Percentiles rank a stretch among this genome's conserved stretches.
Conservation (phyloP, 139 green algal species). For the Limnomonas spitsbergensis region DNA sequence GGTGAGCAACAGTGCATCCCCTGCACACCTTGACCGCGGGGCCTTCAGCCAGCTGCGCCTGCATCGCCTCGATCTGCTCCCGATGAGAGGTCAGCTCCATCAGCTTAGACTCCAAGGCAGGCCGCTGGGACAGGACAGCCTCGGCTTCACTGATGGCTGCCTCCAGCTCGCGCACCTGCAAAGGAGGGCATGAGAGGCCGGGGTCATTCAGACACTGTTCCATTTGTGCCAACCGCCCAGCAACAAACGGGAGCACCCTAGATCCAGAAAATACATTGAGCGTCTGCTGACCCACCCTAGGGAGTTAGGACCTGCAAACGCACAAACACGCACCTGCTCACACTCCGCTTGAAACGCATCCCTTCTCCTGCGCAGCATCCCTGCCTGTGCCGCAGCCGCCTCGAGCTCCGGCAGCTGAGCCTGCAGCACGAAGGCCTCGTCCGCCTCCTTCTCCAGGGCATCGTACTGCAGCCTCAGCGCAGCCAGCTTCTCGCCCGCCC, state of each 20-base stretch:
- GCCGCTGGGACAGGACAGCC: neutral
- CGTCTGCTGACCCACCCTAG: no score
- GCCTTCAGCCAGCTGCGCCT: neutral
- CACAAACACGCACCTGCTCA: conserved; percentile 2
- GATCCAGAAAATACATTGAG: no score
- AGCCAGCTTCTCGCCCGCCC: neutral
- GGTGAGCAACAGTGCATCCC: no score
- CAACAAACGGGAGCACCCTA: no score
- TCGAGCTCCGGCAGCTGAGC: conserved; percentile 9
- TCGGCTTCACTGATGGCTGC: neutral
- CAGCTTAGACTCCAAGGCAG: conserved; percentile 9
- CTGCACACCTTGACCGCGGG: neutral
- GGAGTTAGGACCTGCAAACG: no score
- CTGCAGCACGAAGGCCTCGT: conserved; percentile 10
- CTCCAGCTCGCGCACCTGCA: neutral
- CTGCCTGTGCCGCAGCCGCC: neutral
- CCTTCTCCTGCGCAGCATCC: neutral
- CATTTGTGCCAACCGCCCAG: no score
- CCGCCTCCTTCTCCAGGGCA: conserved; percentile 7
- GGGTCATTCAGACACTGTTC: no score
- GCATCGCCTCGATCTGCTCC: neutral
- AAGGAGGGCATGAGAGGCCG: no score
- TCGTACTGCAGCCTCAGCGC: conserved; percentile 7
- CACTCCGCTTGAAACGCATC: neutral
- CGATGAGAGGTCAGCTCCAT: neutral